phyloP scores from a whole-genome alignment of 169 alveolate species.

The Plasmodium sp. region DNA sequence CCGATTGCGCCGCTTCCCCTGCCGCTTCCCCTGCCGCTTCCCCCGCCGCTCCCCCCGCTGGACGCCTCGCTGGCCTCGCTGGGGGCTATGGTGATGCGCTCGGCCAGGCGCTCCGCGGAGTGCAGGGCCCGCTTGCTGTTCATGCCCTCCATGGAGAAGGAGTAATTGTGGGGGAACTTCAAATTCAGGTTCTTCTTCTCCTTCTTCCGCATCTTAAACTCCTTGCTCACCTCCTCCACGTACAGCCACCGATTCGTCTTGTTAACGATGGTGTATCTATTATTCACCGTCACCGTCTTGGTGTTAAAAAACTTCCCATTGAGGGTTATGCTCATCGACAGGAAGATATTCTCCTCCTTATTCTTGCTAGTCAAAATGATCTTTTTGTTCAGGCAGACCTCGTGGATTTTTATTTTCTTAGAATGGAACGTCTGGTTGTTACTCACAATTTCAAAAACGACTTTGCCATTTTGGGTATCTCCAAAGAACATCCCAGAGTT shows the following conservation, averaged over 20 bases:
- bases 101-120: not conserved
- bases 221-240: conserved; percentile 53
- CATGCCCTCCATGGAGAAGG: conserved; percentile 9
- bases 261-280: conserved; percentile 51
- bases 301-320: conserved; percentile 46
- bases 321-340: conserved; percentile 40
- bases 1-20: not conserved
- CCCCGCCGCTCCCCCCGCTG: not conserved
- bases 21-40: not conserved
- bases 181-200: conserved; percentile 19
- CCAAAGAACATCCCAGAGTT: conserved; percentile 45
- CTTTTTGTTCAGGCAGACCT: conserved; percentile 54
- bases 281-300: conserved; percentile 25
- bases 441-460: not conserved
- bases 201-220: conserved; percentile 37
- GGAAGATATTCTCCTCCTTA: conserved; percentile 23
- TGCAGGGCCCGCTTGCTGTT: not conserved
- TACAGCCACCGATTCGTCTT: conserved; percentile 20
- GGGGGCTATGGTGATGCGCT: not conserved
- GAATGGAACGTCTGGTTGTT: conserved; percentile 22
- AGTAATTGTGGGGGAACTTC: not conserved
- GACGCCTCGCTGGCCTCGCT: not conserved
- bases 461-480: conserved; percentile 10
- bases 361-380: conserved; percentile 37
- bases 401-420: conserved; percentile 30